Conservation (phyloP, 306 rosid species). For the Begonia masoniana region DNA sequence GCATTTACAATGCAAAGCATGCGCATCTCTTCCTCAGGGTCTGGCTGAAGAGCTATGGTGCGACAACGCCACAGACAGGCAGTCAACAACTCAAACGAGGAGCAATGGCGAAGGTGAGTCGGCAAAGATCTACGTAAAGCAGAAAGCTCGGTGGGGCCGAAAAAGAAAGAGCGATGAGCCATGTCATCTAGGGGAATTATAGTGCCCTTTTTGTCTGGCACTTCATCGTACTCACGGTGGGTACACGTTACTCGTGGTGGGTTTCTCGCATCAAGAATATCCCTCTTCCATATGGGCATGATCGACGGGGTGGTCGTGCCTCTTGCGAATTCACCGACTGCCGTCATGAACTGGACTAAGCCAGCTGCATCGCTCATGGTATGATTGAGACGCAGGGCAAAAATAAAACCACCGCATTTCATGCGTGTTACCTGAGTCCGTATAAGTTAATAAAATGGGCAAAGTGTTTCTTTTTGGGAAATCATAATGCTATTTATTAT, state of each 20-base stretch:
- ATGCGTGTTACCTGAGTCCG: conserved; percentile 13
- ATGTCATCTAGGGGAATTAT: background rate
- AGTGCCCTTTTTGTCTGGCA: background rate
- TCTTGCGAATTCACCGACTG: conserved; percentile 12
- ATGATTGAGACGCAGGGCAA: conserved; percentile 18
- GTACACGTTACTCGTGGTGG: conserved; percentile 6
- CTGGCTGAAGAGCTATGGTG: conserved; percentile 7
- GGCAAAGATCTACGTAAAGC: conserved; percentile 9
- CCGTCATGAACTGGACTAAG: background rate
- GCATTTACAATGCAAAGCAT: background rate
- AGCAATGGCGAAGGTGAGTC: background rate
- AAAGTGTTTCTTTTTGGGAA: background rate
- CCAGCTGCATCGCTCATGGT: conserved; percentile 8
- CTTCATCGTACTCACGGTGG: conserved; percentile 8
- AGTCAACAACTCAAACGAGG: conserved; percentile 6
- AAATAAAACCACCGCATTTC: conserved; percentile 17
- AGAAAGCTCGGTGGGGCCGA: conserved; percentile 6
- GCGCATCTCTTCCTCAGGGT: conserved; percentile 2
- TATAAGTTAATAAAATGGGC: background rate
- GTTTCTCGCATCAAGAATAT: conserved; percentile 10
- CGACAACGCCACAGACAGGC: conserved; percentile 17
- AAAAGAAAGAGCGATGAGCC: conserved; percentile 6
- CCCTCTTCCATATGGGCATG: conserved; percentile 18
- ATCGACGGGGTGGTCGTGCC: conserved; percentile 12
- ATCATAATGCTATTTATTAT: too few relatives aligned